These are phyloP conservation scores for Coemansia sp. DNA, from an alignment of 192 early-diverging fungal genomes.

Conservation along the genomic window DNA sequence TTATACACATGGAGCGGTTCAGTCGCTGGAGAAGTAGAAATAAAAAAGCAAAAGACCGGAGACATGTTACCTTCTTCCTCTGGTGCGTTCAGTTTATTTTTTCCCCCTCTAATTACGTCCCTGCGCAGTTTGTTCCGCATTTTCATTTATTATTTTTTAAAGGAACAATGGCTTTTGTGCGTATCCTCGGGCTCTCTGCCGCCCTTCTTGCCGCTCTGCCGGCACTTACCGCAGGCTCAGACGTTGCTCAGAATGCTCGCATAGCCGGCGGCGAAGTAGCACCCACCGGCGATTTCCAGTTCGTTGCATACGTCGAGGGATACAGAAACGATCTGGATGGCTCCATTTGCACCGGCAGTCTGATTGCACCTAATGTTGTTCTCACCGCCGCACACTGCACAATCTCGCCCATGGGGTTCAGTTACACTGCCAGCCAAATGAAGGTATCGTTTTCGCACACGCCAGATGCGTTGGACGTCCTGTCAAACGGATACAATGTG, in stretches of 20 bases:
- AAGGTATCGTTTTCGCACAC: slow-evolving; percentile 23
- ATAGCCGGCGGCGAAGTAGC: slow-evolving; percentile 37
- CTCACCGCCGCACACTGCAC: slow-evolving; percentile 54
- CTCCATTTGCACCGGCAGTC: slow-evolving; percentile 35
- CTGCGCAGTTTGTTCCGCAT: neutral
- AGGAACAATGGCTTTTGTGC: neutral
- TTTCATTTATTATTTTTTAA: neutral
- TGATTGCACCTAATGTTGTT: slow-evolving; percentile 49
- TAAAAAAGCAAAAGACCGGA: no score
- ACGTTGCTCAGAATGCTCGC: neutral
- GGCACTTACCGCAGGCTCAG: neutral
- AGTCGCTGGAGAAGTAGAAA: no score
- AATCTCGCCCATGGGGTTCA: neutral
- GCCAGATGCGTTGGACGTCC: neutral
- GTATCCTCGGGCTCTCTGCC: neutral
- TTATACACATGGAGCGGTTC: neutral
- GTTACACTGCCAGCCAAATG: slow-evolving; percentile 3
- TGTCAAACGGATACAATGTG: slow-evolving; percentile 15
- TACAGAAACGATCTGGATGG: neutral
- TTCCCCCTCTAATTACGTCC: neutral
- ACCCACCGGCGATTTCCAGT: slow-evolving; percentile 12
- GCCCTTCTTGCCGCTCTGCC: neutral
- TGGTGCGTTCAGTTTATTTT: neutral
- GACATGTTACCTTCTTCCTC: no score
- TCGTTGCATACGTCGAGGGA: slow-evolving; percentile 26